Base-by-base conservation (phyloP, 2,329 filamentous ascomycete species). In the Didymella arachidicola region DNA sequence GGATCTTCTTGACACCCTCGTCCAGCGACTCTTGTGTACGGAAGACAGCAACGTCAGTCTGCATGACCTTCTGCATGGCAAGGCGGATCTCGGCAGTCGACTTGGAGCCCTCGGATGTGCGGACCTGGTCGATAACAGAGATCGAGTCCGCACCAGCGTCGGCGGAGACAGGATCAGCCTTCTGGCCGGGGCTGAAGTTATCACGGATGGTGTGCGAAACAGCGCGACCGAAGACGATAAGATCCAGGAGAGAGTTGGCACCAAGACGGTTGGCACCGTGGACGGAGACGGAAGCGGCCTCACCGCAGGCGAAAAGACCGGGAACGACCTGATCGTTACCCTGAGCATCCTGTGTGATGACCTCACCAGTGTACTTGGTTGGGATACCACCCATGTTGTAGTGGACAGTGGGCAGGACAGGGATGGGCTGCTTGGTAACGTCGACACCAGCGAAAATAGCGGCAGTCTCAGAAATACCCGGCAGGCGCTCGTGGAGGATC, bases 361-460 rank as follows among this genome's bases (percentile, higher is more conserved):
- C 95, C 82, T 99, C 93, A 79, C 95, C 94, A 63, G 92, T 97
- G 86, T 97, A 98, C 75, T 92, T 92, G 68, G 95, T 98, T 51
- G 94, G 94, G 70, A 99, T 97, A 86, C 95, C 94, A 80, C 94
- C 94, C 95, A 98, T 99, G 86, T 97, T 97, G 87, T 99, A 99
- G 85, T 99, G 93, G 68, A 97, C 94, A 43, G 94, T 98, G 58
- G 94, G 94, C 63, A 98, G 85, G 67, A 98, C 94, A 62, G 94
- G 94, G 70, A 98, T 98, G 66, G 94, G 94, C 82, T 97, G 91
- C 84, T 97, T 97, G 76, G 89, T 90, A 69, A 99, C 94, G 79
- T 99, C 95, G 71, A 99, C 93, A 82, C 95, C 94, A 60, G 94
- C 86, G 81, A 99, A 99, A 74, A 98, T 98, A 70, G 92, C 93